These are phyloP conservation scores for Plenodomus biglobosus DNA, from an alignment of 2,329 filamentous ascomycete species.

Conservation along the genomic window DNA sequence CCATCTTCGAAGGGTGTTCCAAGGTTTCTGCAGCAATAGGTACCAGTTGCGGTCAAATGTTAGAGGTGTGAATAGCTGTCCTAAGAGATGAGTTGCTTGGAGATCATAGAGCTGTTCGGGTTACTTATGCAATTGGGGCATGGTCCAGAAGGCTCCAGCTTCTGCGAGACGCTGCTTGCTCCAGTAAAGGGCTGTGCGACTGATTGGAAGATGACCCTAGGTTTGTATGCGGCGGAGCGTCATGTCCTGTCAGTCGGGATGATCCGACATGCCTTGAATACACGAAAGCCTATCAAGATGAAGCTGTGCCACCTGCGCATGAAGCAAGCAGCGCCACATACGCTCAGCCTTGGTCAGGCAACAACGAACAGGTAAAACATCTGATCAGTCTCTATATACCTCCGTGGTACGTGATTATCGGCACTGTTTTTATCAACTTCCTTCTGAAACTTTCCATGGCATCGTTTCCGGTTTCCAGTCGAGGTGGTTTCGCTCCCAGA, in stretches of 20 bases:
- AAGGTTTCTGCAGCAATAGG: neutral
- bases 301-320: constrained; percentile 20
- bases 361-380: constrained; percentile 1
- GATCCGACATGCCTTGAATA: constrained; percentile 10
- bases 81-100: neutral
- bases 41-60: neutral
- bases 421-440: neutral
- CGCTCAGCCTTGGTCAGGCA: constrained; percentile 32
- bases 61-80: no score
- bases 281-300: constrained; percentile 15
- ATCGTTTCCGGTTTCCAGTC: constrained; percentile 6
- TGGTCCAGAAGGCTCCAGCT: constrained; percentile 9
- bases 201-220: constrained; percentile 26
- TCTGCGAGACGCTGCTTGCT: constrained; percentile 6
- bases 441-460: constrained; percentile 2
- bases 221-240: constrained; percentile 15
- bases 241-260: constrained; percentile 18
- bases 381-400: neutral
- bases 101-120: constrained; percentile 1
- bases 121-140: neutral
- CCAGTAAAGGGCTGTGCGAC: constrained; percentile 21
- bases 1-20: constrained; percentile 10
- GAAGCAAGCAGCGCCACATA: constrained; percentile 22
- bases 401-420: neutral
- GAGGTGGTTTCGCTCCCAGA: constrained; percentile 30